These are phyloP conservation scores for Polytrichum formosum DNA, from an alignment of 225 moss, liverwort and hornwort species.

Conservation along the genomic window DNA sequence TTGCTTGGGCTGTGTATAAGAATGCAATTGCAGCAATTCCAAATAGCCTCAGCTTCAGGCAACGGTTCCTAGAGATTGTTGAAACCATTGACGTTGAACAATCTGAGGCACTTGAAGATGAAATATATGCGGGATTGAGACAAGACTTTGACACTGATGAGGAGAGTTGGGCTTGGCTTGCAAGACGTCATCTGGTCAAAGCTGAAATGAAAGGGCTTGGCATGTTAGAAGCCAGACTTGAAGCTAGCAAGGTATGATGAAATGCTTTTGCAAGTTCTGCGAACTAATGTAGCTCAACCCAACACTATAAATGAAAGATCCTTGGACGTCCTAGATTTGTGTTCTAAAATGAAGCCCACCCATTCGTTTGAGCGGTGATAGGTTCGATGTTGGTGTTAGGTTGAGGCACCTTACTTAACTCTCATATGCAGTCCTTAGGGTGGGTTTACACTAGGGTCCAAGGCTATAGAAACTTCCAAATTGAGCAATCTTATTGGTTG, in stretches of 20 bases:
- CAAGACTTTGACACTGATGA: slow-evolving; percentile 67
- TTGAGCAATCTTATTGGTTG: too few species aligned
- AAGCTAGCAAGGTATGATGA: slow-evolving; percentile 40
- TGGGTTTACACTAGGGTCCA: too few species aligned
- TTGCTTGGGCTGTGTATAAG: slow-evolving; percentile 67
- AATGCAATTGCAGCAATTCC: slow-evolving; percentile 76
- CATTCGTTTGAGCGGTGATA: too few species aligned
- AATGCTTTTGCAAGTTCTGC: too few species aligned
- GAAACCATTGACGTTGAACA: slow-evolving; percentile 64
- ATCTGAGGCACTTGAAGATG: slow-evolving; percentile 56
- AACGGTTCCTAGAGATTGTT: slow-evolving; percentile 76
- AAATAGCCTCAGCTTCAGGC: slow-evolving; percentile 60
- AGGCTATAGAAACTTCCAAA: too few species aligned
- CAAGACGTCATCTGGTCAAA: slow-evolving; percentile 57
- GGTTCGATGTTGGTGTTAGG: too few species aligned
- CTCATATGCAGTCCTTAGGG: too few species aligned
- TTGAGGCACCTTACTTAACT: too few species aligned
- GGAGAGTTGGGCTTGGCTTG: slow-evolving; percentile 86
- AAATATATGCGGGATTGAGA: slow-evolving; percentile 59
- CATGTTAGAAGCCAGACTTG: slow-evolving; percentile 35
- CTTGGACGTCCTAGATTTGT: too few species aligned
- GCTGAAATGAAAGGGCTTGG: slow-evolving; percentile 35
- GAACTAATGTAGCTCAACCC: too few species aligned
- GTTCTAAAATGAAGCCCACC: too few species aligned
- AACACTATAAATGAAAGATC: too few species aligned